These are phyloP conservation scores for Kwoniella bestiolae DNA, from an alignment of 768 basidiomycete genomes.

Conservation along the genomic window DNA sequence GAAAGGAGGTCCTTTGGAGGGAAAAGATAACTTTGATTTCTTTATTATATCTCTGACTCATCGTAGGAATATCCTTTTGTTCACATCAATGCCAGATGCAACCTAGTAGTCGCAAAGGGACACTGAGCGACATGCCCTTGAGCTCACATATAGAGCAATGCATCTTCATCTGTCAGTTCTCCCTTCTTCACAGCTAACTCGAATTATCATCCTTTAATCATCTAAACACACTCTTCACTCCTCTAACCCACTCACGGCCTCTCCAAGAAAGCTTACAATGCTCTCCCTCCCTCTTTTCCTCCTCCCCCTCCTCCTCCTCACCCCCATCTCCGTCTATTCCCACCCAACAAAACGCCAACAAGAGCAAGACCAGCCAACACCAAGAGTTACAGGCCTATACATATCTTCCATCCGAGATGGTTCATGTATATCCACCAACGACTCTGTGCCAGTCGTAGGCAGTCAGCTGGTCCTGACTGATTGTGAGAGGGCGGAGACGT, in stretches of 20 bases:
- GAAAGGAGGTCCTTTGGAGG: not conserved
- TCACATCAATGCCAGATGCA: no score
- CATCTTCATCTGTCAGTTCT: not conserved
- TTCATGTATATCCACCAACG: not conserved
- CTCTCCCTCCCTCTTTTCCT: not conserved
- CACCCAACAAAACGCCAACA: not conserved
- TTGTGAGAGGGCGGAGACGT: constrained; percentile 1
- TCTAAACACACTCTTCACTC: not conserved
- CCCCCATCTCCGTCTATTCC: not conserved
- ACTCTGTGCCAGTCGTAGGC: not conserved
- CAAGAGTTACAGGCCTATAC: not conserved
- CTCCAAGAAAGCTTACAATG: not conserved
- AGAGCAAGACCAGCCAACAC: not conserved
- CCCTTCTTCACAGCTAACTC: not conserved
- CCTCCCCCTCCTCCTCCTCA: not conserved
- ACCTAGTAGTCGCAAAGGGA: no score
- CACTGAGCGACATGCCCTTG: no score
- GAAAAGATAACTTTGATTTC: not conserved
- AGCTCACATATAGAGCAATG: no score
- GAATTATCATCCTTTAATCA: not conserved
- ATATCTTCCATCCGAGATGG: constrained; percentile 11
- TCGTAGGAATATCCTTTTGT: not conserved
- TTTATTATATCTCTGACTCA: not conserved
- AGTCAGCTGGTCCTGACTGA: not conserved
- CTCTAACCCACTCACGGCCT: not conserved